Evolutionary conservation across 148 eudicot species (phyloP).

Genomic region (Agrostemma githago): DNA sequence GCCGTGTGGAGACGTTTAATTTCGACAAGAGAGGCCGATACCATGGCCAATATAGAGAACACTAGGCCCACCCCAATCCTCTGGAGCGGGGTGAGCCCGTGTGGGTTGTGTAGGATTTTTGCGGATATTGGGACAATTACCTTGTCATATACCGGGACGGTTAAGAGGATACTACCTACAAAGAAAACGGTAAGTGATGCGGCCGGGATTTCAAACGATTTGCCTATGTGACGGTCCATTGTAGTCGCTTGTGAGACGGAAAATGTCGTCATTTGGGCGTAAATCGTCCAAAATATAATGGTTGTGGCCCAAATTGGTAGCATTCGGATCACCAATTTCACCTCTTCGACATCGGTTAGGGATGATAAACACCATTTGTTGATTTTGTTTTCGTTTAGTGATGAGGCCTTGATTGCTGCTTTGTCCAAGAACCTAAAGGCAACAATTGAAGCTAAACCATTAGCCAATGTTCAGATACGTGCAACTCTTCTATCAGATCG

Average conservation of each 20-base stretch:
- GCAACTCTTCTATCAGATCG: no score
- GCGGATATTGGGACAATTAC: slow-evolving; percentile 44
- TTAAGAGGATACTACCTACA: slow-evolving; percentile 69
- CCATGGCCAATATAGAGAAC: slow-evolving; percentile 60
- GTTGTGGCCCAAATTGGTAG: slow-evolving; percentile 95
- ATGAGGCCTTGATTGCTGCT: slow-evolving; percentile 63
- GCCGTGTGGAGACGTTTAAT: slow-evolving; percentile 51
- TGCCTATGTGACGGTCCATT: slow-evolving; percentile 79
- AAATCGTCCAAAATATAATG: slow-evolving; percentile 81
- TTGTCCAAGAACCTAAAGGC: slow-evolving; percentile 67
- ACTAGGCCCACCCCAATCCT: slow-evolving; percentile 71
- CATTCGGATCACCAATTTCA: slow-evolving; percentile 73
- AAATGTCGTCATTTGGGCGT: slow-evolving; percentile 94
- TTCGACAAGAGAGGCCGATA: slow-evolving; percentile 59
- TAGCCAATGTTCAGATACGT: background rate
- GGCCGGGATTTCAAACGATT: slow-evolving; percentile 69
- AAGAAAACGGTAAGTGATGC: slow-evolving; percentile 82
- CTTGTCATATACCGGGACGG: slow-evolving; percentile 68
- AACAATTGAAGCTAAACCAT: background rate
- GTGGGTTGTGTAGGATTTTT: slow-evolving; percentile 43
- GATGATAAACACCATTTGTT: slow-evolving; percentile 65
- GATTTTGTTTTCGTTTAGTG: slow-evolving; percentile 8
- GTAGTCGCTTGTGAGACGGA: slow-evolving; percentile 89
- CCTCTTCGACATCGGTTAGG: slow-evolving; percentile 87
- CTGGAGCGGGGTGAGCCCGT: slow-evolving; percentile 68